Evolutionary conservation across 108 stramenopile species (phyloP).

Genomic region (Stephanodiscus minutulus): DNA sequence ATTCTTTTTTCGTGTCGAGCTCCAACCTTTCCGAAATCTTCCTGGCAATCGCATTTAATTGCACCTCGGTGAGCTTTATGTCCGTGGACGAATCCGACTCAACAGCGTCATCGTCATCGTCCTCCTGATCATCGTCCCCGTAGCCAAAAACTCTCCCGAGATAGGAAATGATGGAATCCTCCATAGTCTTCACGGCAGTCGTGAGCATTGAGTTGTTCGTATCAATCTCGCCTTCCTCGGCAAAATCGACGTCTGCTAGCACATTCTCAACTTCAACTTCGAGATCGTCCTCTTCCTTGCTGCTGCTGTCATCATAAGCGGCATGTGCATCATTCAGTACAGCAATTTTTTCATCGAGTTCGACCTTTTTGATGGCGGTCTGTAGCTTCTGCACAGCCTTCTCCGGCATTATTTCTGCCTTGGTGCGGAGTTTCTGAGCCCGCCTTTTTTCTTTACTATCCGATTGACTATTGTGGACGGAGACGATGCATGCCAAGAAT

Average conservation of each 20-base stretch:
- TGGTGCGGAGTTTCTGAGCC: slow-evolving; percentile 28
- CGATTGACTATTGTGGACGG: background rate
- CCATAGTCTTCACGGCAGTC: slow-evolving; percentile 39
- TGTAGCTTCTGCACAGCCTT: slow-evolving; percentile 17
- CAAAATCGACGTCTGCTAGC: slow-evolving; percentile 35
- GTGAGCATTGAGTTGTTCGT: slow-evolving; percentile 39
- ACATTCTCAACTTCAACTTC: slow-evolving; percentile 30
- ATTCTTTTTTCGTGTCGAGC: slow-evolving; percentile 40
- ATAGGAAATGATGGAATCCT: slow-evolving; percentile 41
- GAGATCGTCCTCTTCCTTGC: slow-evolving; percentile 26
- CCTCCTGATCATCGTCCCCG: slow-evolving; percentile 22
- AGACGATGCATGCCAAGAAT: slow-evolving; percentile 20
- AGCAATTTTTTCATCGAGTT: slow-evolving; percentile 14
- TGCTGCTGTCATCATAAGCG: background rate
- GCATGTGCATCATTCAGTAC: background rate
- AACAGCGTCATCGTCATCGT: slow-evolving; percentile 29
- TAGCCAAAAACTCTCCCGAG: slow-evolving; percentile 41
- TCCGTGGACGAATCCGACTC: slow-evolving; percentile 25
- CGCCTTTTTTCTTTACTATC: slow-evolving; percentile 12
- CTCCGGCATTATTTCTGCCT: slow-evolving; percentile 25
- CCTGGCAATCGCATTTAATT: slow-evolving; percentile 37
- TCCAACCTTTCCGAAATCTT: slow-evolving; percentile 48
- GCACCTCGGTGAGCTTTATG: slow-evolving; percentile 27
- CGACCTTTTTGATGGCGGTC: slow-evolving; percentile 8
- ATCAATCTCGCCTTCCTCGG: slow-evolving; percentile 50